phyloP scores from a whole-genome alignment of 2,329 filamentous ascomycete species.

The Epichloe elymi region DNA sequence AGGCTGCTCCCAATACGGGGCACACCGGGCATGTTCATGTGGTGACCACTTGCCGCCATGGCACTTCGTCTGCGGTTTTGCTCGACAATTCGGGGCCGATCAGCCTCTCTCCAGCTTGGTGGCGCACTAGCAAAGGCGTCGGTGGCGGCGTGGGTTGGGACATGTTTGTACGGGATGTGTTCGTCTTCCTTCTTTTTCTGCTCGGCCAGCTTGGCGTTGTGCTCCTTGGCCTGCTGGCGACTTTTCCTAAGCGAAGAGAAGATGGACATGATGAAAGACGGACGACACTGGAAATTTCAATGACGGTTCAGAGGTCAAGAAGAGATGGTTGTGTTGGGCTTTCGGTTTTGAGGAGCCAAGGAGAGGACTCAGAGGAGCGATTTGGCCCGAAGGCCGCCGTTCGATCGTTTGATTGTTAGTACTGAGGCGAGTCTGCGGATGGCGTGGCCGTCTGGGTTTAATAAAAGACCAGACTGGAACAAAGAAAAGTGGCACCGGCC shows the following conservation, averaged over 20 bases:
- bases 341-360: no score
- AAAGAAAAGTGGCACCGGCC: neutral
- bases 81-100: conserved; percentile 34
- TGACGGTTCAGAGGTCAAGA: neutral
- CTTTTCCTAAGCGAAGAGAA: conserved; percentile 40
- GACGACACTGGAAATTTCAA: neutral
- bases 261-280: conserved; percentile 37
- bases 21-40: conserved; percentile 23
- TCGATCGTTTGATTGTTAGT: no score
- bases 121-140: conserved; percentile 45
- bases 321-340: neutral
- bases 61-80: conserved; percentile 36
- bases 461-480: neutral
- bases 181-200: conserved; percentile 29
- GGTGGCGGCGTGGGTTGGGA: conserved; percentile 47
- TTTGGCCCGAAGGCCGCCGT: no score
- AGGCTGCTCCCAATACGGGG: conserved; percentile 36
- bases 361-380: no score
- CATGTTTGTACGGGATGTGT: conserved; percentile 39
- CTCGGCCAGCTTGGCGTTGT: conserved; percentile 34
- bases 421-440: no score
- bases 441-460: no score
- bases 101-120: conserved; percentile 33
- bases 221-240: conserved; percentile 42
- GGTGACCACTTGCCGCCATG: conserved; percentile 28